Base-by-base conservation (phyloP, 441 rosid genomes). In the Theobroma grandiflorum region DNA sequence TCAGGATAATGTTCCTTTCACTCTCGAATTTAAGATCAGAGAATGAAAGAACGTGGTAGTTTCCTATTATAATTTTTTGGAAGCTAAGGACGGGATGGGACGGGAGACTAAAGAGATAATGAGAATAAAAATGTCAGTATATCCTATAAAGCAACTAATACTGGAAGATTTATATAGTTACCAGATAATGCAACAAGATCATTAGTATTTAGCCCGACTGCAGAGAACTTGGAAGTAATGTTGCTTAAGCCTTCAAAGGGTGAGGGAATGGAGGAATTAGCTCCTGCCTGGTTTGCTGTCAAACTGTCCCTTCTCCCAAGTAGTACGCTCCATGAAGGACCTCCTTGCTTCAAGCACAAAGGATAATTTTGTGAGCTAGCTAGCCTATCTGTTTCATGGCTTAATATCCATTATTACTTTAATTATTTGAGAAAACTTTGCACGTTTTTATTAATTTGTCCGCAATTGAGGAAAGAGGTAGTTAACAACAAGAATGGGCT, bases 141-240 rank as follows among this genome's bases (percentile, higher is more conserved):
- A 49, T 40, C 43, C 43, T 40, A 7, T 40, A 40, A 40, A 26
- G 31, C 31, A 26, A 26, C 0, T 26, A 26, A 26, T 11, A 6
- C n/a, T 52, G 5, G 64, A 59, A 35, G 20, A 35, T 35, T 6
- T 33, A 22, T 16, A 65, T 47, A 33, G 15, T 4, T 86, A 89
- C 93, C 90, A 10, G 93, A 90, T 78, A 88, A 78, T 33, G 87
- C 90, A 11, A 88, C 91, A 0, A 90, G 85, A 84, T 88, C 93
- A 8, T 80, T 86, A 0, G 84, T 82, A 83, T 87, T 83, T 45
- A 90, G 88, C 63, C 89, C 90, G 35, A 87, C 89, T 1, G 82
- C 82, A 1, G 86, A 18, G 61, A 90, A 90, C 62, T 88, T 89
- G 63, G 84, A 18, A 10, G 87, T 79, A 72, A 89, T 77, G 55